Evolutionary conservation across 208 protist species (phyloP).

Genomic region (Jaenimonas drosophilae): DNA sequence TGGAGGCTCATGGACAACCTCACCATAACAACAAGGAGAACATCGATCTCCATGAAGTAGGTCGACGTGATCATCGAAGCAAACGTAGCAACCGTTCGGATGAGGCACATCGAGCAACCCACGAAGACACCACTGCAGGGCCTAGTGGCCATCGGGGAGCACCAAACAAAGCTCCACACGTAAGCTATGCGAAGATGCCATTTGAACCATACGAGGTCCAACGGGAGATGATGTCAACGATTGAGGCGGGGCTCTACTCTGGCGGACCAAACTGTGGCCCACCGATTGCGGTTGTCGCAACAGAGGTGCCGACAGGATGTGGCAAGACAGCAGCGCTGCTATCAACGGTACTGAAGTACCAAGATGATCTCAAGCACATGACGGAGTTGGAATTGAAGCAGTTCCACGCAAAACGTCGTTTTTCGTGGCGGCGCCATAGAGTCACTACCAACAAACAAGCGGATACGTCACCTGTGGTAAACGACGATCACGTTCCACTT

Average conservation of each 20-base stretch:
- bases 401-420: constrained; percentile 71
- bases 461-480: neutral
- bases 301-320: constrained; percentile 94
- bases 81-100: too few relatives aligned
- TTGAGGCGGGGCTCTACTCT: neutral
- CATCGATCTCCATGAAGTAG: too few relatives aligned
- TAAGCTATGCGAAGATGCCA: too few relatives aligned
- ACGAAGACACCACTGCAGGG: too few relatives aligned
- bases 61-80: too few relatives aligned
- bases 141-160: too few relatives aligned
- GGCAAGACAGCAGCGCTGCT: constrained; percentile 96
- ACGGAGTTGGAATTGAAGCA: constrained; percentile 91
- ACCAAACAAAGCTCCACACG: too few relatives aligned
- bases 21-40: too few relatives aligned
- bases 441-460: too few relatives aligned
- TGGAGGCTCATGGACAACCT: too few relatives aligned
- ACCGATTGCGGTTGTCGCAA: constrained; percentile 39
- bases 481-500: too few relatives aligned
- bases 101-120: too few relatives aligned
- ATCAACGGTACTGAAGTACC: constrained; percentile 72
- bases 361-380: constrained; percentile 80
- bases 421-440: constrained; percentile 30
- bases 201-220: constrained; percentile 18
- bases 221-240: neutral
- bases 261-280: neutral